Percentiles rank a stretch among this genome's conserved stretches.
These are phyloP conservation scores for Termitomyces titanicus DNA, from an alignment of 768 basidiomycete genomes.

Conservation along the genomic window DNA sequence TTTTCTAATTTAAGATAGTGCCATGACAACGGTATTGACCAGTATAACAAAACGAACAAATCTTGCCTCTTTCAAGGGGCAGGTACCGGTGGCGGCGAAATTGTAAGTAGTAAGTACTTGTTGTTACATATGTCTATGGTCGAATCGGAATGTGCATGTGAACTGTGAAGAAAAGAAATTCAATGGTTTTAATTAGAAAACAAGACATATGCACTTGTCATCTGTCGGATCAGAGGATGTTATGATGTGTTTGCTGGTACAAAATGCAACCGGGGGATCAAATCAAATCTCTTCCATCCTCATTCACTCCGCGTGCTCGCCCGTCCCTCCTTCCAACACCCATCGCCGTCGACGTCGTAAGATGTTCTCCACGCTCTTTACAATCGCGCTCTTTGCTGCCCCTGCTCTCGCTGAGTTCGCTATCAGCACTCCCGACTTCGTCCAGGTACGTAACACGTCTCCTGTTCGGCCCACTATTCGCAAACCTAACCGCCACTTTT, in stretches of 20 bases:
- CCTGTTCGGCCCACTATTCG: constrained; percentile 1
- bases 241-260: constrained; percentile 15
- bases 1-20: constrained; percentile 21
- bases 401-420: constrained; percentile 54
- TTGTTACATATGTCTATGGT: not conserved
- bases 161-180: not conserved
- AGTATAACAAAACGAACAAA: constrained; percentile 69
- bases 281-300: constrained; percentile 18
- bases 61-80: constrained; percentile 59
- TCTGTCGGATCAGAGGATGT: constrained; percentile 8
- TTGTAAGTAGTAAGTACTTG: constrained; percentile 29
- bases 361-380: constrained; percentile 83
- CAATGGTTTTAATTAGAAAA: not conserved
- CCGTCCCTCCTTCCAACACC: constrained; percentile 27
- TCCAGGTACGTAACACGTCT: constrained; percentile 42
- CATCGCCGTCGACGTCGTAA: constrained; percentile 27
- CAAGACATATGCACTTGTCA: not conserved
- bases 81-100: constrained; percentile 36
- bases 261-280: constrained; percentile 9
- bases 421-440: constrained; percentile 47
- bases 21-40: constrained; percentile 31
- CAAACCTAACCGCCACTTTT: constrained; percentile 1
- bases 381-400: constrained; percentile 60
- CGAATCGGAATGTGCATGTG: too few species aligned
- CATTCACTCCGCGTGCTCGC: constrained; percentile 23